Evolutionary conservation across 495 filamentous ascomycete species (phyloP).

Genomic region (Penicillium diatomitis): DNA sequence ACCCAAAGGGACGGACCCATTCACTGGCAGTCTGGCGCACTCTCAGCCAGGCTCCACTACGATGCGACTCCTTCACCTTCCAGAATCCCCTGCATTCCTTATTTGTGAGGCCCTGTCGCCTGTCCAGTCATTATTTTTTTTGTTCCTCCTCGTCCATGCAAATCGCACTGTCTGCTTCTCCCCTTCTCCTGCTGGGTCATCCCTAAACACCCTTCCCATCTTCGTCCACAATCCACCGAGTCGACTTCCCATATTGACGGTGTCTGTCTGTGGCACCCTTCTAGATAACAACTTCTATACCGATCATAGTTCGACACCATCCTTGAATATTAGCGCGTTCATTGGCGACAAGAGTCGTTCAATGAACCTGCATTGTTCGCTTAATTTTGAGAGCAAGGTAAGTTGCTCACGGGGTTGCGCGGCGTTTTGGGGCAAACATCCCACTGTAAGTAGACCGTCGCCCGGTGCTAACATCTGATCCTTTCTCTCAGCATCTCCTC

Average conservation of each 20-base stretch:
- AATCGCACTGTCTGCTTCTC: background rate
- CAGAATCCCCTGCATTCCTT: conserved; percentile 11
- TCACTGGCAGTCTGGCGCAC: no score
- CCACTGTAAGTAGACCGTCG: no score
- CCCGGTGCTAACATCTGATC: background rate
- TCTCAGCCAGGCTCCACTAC: conserved; percentile 4
- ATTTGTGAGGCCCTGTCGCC: background rate
- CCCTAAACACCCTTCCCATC: background rate
- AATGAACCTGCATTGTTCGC: conserved; percentile 54
- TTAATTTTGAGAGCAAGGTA: conserved; percentile 43
- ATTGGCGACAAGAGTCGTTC: conserved; percentile 49
- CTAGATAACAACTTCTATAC: background rate
- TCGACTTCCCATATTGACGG: background rate
- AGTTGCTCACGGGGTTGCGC: background rate
- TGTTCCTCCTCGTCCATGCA: background rate
- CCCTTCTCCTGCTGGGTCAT: conserved; percentile 1
- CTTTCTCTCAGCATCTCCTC: conserved; percentile 31
- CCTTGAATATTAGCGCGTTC: conserved; percentile 42
- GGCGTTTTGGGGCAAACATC: no score
- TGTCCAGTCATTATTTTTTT: background rate
- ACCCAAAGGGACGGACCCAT: no score
- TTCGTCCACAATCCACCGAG: background rate
- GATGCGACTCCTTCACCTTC: conserved; percentile 23
- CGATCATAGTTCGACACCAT: conserved; percentile 1
- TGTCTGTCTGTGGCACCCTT: no score